These are phyloP conservation scores for Kodamaea restingae DNA, from an alignment of 805 yeast species.

Conservation along the genomic window DNA sequence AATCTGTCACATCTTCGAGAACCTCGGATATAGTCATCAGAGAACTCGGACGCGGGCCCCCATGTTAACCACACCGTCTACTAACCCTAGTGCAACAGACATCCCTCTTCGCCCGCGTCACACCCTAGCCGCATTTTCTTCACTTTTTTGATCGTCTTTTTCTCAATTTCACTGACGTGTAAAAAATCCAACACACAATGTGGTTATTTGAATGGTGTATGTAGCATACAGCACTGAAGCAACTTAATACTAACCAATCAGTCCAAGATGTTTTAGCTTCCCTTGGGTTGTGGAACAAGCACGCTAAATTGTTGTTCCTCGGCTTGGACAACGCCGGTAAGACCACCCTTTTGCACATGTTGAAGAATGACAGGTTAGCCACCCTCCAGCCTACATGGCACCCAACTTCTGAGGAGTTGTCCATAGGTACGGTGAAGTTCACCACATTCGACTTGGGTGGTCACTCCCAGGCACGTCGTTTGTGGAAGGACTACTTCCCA, in stretches of 20 bases:
- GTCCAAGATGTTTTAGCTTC: constrained; percentile 45
- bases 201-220: constrained; percentile 39
- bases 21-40: too few relatives aligned
- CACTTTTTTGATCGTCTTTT: neutral
- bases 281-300: constrained; percentile 47
- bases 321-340: constrained; percentile 48
- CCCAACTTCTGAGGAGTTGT: constrained; percentile 97
- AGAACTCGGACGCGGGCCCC: too few relatives aligned
- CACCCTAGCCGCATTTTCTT: neutral
- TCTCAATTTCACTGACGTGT: constrained; percentile 1
- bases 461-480: constrained; percentile 96
- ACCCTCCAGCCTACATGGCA: constrained; percentile 97
- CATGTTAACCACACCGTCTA: too few relatives aligned
- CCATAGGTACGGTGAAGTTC: constrained; percentile 93
- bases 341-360: constrained; percentile 41
- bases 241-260: constrained; percentile 19
- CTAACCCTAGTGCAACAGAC: too few relatives aligned
- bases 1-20: too few relatives aligned
- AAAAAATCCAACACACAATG: constrained; percentile 15
- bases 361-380: constrained; percentile 91
- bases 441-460: constrained; percentile 99
- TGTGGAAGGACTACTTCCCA: constrained; percentile 99
- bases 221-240: constrained; percentile 14
- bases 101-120: neutral
- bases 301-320: constrained; percentile 44